Evolutionary conservation across 108 stramenopile species (phyloP).

Genomic region (Asterionellopsis glacialis): DNA sequence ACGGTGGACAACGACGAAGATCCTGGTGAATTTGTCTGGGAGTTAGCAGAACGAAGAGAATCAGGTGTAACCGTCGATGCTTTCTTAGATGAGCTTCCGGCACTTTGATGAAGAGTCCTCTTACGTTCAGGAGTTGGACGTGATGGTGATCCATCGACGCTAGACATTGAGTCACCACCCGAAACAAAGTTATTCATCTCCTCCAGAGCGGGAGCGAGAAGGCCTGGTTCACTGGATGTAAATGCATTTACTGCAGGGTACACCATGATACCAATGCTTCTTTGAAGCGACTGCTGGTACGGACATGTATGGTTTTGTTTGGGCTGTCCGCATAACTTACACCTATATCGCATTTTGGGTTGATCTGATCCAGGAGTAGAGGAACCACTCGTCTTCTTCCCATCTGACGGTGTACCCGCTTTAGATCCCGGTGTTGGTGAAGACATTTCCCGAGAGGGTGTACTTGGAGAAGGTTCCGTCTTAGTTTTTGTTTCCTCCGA

Average conservation of each 20-base stretch:
- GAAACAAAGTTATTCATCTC: slow-evolving; percentile 82
- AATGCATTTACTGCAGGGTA: slow-evolving; percentile 77
- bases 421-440: background rate
- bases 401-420: background rate
- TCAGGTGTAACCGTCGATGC: slow-evolving; percentile 45
- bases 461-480: background rate
- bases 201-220: slow-evolving; percentile 52
- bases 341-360: slow-evolving; percentile 62
- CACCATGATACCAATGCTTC: slow-evolving; percentile 73
- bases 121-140: slow-evolving; percentile 37
- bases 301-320: slow-evolving; percentile 79
- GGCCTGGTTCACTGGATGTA: slow-evolving; percentile 65
- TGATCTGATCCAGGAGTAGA: slow-evolving; percentile 3
- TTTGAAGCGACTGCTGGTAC: slow-evolving; percentile 52
- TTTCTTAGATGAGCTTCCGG: slow-evolving; percentile 33
- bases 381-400: background rate
- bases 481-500: background rate
- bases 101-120: slow-evolving; percentile 11
- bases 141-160: slow-evolving; percentile 23
- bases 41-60: slow-evolving; percentile 15
- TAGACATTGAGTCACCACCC: slow-evolving; percentile 24
- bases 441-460: background rate
- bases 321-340: slow-evolving; percentile 75
- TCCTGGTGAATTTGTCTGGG: slow-evolving; percentile 4
- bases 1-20: background rate